Base-by-base conservation (phyloP, 2,329 filamentous ascomycete species). In the Xylaria sp. region DNA sequence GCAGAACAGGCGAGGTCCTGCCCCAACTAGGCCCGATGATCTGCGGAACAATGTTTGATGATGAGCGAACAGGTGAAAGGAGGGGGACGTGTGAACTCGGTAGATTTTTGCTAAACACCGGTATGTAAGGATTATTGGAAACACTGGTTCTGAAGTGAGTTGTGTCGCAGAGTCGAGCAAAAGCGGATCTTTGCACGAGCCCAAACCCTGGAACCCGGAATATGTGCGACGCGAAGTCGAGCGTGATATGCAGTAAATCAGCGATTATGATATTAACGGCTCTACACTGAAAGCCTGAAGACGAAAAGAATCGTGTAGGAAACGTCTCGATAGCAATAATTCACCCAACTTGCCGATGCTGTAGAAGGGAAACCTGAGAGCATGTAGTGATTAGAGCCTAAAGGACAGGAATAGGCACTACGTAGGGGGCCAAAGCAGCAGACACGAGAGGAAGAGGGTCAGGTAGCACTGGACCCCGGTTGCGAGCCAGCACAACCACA, bases 131-230 rank as follows among this genome's bases (percentile, higher is more conserved):
- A 69, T 65, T 63, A 69, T 66, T 69, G 70, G 74, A 76, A 76
- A 72, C 70, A 69, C 69, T 59, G 63, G 54, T 72, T 67, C 70
- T 76, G 75, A 75, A 72, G 74, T 71, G 61, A 63, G 70, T 70
- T 66, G 74, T 77, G 77, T 80, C 76, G 77, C 78, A 80, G 77
- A 76, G 73, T 70, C 64, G 69, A 61, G 62, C 63, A 58, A 70
- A 71, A 64, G 63, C 66, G 64, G 61, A 67, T 64, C 64, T 67
- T 63, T 62, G 66, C 60, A 66, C 65, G 63, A 60, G 25, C 58
- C 49, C 63, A 50, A 43, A 64, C 65, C 53, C 57, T 55, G 53
- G 62, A 64, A 61, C 53, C 56, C 62, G 40, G 57, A 37, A 57
- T 28, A 65, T 55, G 56, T 57, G 49, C 31, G 33, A 58, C 59